These are phyloP conservation scores for Maudiozyma serrabonitensis DNA, from an alignment of 805 yeast species.

Conservation along the genomic window DNA sequence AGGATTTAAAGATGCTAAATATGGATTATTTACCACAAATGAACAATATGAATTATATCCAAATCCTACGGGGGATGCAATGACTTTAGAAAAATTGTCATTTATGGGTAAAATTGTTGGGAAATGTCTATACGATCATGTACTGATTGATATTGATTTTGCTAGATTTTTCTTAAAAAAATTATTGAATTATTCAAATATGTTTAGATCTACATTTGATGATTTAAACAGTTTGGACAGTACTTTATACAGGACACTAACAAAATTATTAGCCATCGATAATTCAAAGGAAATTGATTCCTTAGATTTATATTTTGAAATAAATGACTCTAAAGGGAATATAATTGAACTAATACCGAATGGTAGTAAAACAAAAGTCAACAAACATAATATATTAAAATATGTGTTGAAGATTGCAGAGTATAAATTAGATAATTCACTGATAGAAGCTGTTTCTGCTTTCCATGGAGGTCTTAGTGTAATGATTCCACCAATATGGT, in stretches of 20 bases:
- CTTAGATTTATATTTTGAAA: conserved; percentile 55
- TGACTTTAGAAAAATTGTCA: conserved; percentile 31
- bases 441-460: conserved; percentile 52
- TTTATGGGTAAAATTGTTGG: conserved; percentile 82
- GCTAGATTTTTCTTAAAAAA: conserved; percentile 77
- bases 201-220: conserved; percentile 46
- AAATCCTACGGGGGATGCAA: conserved; percentile 14
- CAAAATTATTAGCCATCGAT: conserved; percentile 47
- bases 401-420: conserved; percentile 72
- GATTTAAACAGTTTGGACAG: conserved; percentile 66
- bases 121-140: conserved; percentile 76
- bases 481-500: conserved; percentile 65
- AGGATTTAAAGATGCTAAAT: conserved; percentile 40
- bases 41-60: conserved; percentile 63
- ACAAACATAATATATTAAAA: conserved; percentile 48
- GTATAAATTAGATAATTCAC: conserved; percentile 60
- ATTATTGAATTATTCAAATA: conserved; percentile 38
- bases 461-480: conserved; percentile 56
- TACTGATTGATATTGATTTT: conserved; percentile 72
- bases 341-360: conserved; percentile 50
- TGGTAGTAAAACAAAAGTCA: conserved; percentile 53
- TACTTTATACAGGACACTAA: conserved; percentile 54
- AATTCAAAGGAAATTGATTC: conserved; percentile 49
- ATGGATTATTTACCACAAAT: conserved; percentile 35
- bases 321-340: conserved; percentile 39